Base-by-base conservation (phyloP, 1,284 basidiomycete species). In the Schizophyllum commune region DNA sequence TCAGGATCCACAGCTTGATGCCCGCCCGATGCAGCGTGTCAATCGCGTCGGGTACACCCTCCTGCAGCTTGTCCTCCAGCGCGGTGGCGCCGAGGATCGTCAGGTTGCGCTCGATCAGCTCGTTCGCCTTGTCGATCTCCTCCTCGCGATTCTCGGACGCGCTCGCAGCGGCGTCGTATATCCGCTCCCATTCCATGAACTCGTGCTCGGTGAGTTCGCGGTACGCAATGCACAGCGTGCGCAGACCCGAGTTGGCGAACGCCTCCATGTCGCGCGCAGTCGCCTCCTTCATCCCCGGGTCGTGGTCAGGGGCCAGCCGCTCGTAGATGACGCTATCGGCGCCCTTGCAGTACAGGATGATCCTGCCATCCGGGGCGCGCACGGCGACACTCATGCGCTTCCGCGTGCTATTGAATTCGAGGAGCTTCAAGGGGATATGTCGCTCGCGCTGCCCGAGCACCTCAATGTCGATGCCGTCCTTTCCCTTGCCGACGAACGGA, bases 1-100 rank as follows among this genome's bases (percentile, higher is more conserved):
- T 96, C 61, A 96, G 75, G 71, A 96, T 94, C 96, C 96, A 99
- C 2, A 99, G 76, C 76, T 98, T 98, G 79, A 99, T 98, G 7
- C 96, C 96, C 0, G 96, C 96, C 53, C 84, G 80, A 70, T 98
- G 96, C 19, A 99, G 79, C 62, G 83, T 91, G 67, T 94, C 94
- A 67, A 99, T 98, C 0, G 96, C 91, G 63, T 97, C 95, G 0
- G 96, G 96, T 0, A 99, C 96, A 32, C 96, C 96, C 68, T 92
- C 94, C 73, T 99, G 96, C 64, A 98, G 76, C 79, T 98, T 98
- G 74, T 98, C 96, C 74, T 99, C 96, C 58, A 99, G 75, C 2
- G 96, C 96, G 0, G 96, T 98, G 2, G 96, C 96, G 1, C 96
- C 96, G 3, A 99, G 80, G 60, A 99, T 89, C 17, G 77, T 74